These are phyloP conservation scores for Cucumis melo DNA, from an alignment of 306 rosid species.

Conservation along the genomic window DNA sequence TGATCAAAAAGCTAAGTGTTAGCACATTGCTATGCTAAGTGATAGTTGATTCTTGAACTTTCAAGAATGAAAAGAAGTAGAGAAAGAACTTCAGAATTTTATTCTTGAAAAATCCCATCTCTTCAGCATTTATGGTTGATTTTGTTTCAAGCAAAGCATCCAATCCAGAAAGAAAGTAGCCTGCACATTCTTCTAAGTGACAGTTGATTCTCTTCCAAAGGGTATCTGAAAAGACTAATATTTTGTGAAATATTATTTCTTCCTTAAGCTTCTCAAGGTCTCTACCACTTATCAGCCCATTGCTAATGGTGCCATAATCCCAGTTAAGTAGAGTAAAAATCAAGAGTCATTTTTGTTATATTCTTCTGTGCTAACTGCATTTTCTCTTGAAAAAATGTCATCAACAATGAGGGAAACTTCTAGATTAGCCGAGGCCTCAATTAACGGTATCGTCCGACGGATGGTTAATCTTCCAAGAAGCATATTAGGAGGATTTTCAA, in stretches of 20 bases:
- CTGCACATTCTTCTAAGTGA: slow-evolving; percentile 13
- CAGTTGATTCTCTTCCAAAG: slow-evolving; percentile 2
- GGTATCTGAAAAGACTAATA: background rate
- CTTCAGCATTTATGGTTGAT: background rate
- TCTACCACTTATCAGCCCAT: background rate
- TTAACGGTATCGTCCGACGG: slow-evolving; percentile 35
- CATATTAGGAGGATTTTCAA: slow-evolving; percentile 44
- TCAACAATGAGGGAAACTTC: slow-evolving; percentile 25
- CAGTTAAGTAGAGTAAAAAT: background rate
- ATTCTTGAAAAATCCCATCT: background rate
- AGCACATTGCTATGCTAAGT: background rate
- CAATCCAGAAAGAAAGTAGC: slow-evolving; percentile 2
- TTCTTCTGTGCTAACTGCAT: background rate
- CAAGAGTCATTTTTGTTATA: background rate
- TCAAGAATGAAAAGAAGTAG: background rate
- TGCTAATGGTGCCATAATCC: background rate
- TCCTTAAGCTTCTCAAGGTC: background rate
- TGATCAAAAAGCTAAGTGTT: background rate
- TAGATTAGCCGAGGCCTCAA: slow-evolving; percentile 10
- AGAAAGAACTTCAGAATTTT: background rate
- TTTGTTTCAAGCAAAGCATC: slow-evolving; percentile 11
- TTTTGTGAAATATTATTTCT: background rate
- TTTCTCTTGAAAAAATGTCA: slow-evolving; percentile 15
- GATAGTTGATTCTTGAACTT: slow-evolving; percentile 5
- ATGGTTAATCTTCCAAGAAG: slow-evolving; percentile 49